Evolutionary conservation across 2,329 filamentous ascomycete genomes (phyloP), one percentile per base, ranked within the genome.

Genomic region (Apiospora pterosperma): DNA sequence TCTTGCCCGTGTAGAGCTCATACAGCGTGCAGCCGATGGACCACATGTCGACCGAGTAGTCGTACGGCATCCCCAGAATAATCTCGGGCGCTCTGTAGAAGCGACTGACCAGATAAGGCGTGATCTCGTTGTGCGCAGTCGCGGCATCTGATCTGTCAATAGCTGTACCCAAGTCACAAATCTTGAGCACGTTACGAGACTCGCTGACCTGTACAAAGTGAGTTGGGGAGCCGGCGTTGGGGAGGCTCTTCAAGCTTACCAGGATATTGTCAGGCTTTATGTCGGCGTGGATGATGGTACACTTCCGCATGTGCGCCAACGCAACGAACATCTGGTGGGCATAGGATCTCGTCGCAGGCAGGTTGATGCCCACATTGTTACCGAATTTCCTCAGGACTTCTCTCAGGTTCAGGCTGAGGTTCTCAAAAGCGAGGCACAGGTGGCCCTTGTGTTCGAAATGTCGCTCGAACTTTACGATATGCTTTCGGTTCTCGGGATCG

Each of bases 21-120:
- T 97, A 99, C 36, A 98, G 84, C 0, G 96, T 99, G 79, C 96
- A 99, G 41, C 96, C 96, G 69, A 98, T 93, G 8, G 95, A 96
- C 96, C 96, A 99, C 84, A 97, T 92, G 77, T 99, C 96, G 69
- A 98, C 92, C 8, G 91, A 90, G 75, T 95, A 96, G 75, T 97
- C 93, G 76, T 97, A 97, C 11, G 92, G 91, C 82, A 97, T 94
- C n/a, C 96, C 96, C 4, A 99, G 85, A 67, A 99, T 97, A 74
- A 99, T 93, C 80, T 99, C 96, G 2, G 96, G 96, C 4, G 96
- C 96, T 67, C 96, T 91, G 77, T 99, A 99, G 79, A 98, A 99
- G 64, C 96, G 90, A 80, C 93, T 97, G 74, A 98, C 93, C 1
- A 99, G 89, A 75, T 98, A 98, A 14, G 93, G 93, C 0, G 93